A percentile compares a stretch with the other conserved stretches of the same genome.
Conservation (phyloP, 164 flowering plant species). For the Amborella trichopoda region DNA sequence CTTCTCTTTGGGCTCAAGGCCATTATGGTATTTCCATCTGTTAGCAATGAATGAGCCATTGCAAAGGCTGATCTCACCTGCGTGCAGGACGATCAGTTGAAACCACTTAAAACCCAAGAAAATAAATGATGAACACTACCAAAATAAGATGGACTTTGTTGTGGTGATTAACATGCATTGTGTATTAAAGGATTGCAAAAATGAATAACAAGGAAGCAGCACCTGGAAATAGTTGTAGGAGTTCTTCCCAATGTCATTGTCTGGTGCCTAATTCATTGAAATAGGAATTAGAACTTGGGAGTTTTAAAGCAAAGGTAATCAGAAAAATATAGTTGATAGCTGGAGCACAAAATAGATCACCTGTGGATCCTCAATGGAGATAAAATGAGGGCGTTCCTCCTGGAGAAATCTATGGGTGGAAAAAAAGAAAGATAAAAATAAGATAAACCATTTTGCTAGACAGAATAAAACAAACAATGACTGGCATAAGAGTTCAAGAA, state of each 20-base stretch:
- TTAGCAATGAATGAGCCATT: constrained; percentile 63
- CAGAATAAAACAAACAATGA: neutral
- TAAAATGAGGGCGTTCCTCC: constrained; percentile 36
- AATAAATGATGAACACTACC: too few relatives aligned
- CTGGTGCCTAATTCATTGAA: constrained; percentile 47
- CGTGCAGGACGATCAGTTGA: too few relatives aligned
- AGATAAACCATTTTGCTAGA: neutral
- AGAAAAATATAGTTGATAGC: constrained; percentile 2
- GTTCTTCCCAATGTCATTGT: constrained; percentile 90
- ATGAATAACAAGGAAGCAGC: constrained; percentile 5
- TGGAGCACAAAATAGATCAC: too few relatives aligned
- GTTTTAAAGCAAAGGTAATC: neutral
- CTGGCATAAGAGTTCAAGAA: neutral
- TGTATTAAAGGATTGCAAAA: too few relatives aligned
- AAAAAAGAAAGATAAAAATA: neutral
- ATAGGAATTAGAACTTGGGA: constrained; percentile 1
- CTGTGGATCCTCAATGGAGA: constrained; percentile 95
- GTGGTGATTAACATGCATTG: too few relatives aligned
- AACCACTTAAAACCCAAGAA: too few relatives aligned
- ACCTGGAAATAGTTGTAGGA: constrained; percentile 94
- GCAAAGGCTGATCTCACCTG: constrained; percentile 89
- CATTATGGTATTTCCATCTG: constrained; percentile 50
- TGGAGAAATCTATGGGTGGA: constrained; percentile 36
- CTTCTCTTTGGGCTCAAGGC: constrained; percentile 64
- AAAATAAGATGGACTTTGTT: too few relatives aligned